Evolutionary conservation across 495 filamentous ascomycete species (phyloP).

Genomic region (Aspergillus homomorphus): DNA sequence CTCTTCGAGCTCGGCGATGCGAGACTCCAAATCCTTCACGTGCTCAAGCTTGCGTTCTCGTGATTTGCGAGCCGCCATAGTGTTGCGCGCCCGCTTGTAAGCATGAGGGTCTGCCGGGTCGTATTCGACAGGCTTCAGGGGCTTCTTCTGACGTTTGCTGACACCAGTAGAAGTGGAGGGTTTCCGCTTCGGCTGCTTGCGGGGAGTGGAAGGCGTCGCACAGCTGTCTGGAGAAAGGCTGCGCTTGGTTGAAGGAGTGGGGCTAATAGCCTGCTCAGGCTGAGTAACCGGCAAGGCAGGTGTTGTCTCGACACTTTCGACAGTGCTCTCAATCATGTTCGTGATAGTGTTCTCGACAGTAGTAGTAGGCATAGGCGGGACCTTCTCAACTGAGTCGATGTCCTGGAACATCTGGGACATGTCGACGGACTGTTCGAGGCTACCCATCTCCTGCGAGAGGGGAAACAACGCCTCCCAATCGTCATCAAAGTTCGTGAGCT

Average conservation of each 20-base stretch:
- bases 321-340: too few relatives aligned
- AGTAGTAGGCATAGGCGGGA: slow-evolving; percentile 23
- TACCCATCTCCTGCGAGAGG: slow-evolving; percentile 34
- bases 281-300: too few relatives aligned
- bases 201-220: background rate
- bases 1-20: slow-evolving; percentile 49
- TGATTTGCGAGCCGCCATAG: slow-evolving; percentile 91
- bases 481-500: slow-evolving; percentile 26
- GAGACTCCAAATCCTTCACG: slow-evolving; percentile 57
- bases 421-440: slow-evolving; percentile 25
- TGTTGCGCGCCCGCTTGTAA: slow-evolving; percentile 93
- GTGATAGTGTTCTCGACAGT: slow-evolving; percentile 48
- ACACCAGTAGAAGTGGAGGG: slow-evolving; percentile 3
- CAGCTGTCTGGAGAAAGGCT: too few relatives aligned
- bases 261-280: too few relatives aligned
- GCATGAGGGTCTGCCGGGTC: slow-evolving; percentile 65
- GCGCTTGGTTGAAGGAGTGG: too few relatives aligned
- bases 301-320: too few relatives aligned
- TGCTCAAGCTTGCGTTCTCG: slow-evolving; percentile 75
- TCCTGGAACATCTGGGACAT: slow-evolving; percentile 25
- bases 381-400: slow-evolving; percentile 27
- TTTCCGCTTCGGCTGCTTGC: too few relatives aligned
- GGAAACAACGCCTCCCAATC: slow-evolving; percentile 65
- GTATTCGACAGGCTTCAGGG: slow-evolving; percentile 67
- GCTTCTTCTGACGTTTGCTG: slow-evolving; percentile 67